These are phyloP conservation scores for Aspergillus unguis DNA, from an alignment of 2,329 filamentous ascomycete genomes.

Conservation along the genomic window DNA sequence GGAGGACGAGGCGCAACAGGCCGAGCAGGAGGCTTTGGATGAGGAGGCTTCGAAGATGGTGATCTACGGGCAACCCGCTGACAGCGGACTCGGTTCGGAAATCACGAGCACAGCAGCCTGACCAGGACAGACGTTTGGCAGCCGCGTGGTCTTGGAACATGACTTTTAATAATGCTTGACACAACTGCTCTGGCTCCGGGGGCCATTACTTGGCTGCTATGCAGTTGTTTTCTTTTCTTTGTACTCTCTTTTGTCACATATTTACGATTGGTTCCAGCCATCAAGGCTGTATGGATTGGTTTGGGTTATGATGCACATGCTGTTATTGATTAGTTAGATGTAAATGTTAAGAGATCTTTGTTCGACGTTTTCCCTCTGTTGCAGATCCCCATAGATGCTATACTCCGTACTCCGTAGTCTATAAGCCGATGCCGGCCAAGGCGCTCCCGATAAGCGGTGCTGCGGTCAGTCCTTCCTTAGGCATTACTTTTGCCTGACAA, in stretches of 20 bases:
- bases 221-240: conserved; percentile 19
- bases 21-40: conserved; percentile 16
- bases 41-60: conserved; percentile 28
- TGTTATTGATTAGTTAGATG: conserved; percentile 8
- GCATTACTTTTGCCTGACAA: conserved; percentile 8
- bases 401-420: too few species aligned
- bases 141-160: background rate
- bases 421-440: too few species aligned
- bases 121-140: conserved; percentile 7
- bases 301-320: conserved; percentile 1
- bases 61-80: conserved; percentile 26
- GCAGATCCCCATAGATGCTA: too few species aligned
- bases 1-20: background rate
- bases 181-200: background rate
- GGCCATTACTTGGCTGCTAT: background rate
- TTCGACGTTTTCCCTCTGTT: background rate
- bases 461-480: conserved; percentile 15
- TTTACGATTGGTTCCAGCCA: conserved; percentile 10
- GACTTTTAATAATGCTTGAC: conserved; percentile 1
- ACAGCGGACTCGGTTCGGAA: conserved; percentile 31
- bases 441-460: background rate
- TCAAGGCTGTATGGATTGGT: background rate
- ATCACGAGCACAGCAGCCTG: conserved; percentile 20
- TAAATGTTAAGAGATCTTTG: background rate
- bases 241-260: conserved; percentile 24